Base-by-base conservation (phyloP, 257 asterid species). In the Linaria vulgaris region DNA sequence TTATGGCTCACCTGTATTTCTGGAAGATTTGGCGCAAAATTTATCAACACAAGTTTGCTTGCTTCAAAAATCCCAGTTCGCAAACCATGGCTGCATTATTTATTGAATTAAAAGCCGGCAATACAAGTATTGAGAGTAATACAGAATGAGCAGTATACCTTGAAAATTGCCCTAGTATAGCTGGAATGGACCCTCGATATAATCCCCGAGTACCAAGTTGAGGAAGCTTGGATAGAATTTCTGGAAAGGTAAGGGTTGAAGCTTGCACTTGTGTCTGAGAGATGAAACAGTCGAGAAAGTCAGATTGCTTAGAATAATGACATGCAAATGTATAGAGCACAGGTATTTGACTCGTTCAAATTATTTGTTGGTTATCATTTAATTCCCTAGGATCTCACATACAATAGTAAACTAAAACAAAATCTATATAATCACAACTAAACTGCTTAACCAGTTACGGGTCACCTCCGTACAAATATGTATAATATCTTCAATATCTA, bases 61-160 rank as follows among this genome's bases (percentile, higher is more conserved):
- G 92, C 97, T 85, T 94, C 99, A 46, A 85, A 81, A 54, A 94
- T 84, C 78, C 99, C 99, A 31, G 97, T 94, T 72, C 99, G 82
- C 72, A 94, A 79, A 50, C 99, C 99, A 70, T 94, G 99, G 72
- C 97, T 94, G 90, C 69, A 67, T 27, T 17, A 69, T 61, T 51
- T 20, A 50, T 61, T 22, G 43, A 64, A 41, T 60, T 66, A 59
- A 61, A 27, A 59, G 61, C 10, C 27, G 3, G 14, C 47, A 17
- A 43, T 20, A 37, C 30, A 37, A 68, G 38, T 43, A 59, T 23
- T n/a, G n/a, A 8, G 25, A 49, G 22, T 11, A 34, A 55, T 56
- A 44, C 47, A 68, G 50, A 66, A 44, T 21, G 23, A 37, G 0
- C 8, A 68, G 45, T 58, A 30, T 59, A 90, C 99, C 99, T 90